phyloP scores from a whole-genome alignment of 257 asterid species.

The Ajuga chamaepitys region DNA sequence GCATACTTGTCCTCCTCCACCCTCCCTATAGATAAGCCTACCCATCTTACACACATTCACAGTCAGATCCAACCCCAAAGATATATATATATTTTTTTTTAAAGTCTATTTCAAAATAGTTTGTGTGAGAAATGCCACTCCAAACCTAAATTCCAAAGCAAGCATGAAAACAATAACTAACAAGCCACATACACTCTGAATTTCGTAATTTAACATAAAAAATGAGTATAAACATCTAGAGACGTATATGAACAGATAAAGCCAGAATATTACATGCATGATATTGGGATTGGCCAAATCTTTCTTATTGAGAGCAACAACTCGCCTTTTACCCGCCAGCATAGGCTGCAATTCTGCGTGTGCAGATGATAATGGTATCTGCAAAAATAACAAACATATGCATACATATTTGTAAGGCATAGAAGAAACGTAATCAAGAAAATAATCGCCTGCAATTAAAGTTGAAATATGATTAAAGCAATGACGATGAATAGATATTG shows the following conservation, averaged over 20 bases:
- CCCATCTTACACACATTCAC: too few species aligned
- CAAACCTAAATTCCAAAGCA: not conserved
- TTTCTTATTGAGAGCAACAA: constrained; percentile 88
- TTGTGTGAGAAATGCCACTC: not conserved
- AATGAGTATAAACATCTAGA: not conserved
- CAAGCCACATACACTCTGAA: not conserved
- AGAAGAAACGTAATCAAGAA: not conserved
- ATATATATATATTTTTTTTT: too few species aligned
- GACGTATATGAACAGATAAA: not conserved
- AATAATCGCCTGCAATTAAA: too few species aligned
- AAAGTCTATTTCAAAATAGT: not conserved
- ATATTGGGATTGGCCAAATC: constrained; percentile 90
- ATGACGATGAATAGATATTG: too few species aligned
- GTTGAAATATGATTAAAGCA: too few species aligned
- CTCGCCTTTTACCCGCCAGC: constrained; percentile 65
- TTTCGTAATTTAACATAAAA: not conserved
- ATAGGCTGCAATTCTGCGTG: constrained; percentile 73
- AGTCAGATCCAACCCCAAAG: too few species aligned
- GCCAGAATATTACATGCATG: constrained; percentile 52
- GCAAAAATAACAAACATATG: constrained; percentile 12
- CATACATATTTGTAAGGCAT: not conserved
- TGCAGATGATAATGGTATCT: constrained; percentile 88
- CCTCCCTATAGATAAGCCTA: not conserved
- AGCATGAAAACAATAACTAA: not conserved
- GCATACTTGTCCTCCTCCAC: too few species aligned